phyloP scores from a whole-genome alignment of 1,284 basidiomycete genomes.

The Cystobasidiaceae sp. region DNA sequence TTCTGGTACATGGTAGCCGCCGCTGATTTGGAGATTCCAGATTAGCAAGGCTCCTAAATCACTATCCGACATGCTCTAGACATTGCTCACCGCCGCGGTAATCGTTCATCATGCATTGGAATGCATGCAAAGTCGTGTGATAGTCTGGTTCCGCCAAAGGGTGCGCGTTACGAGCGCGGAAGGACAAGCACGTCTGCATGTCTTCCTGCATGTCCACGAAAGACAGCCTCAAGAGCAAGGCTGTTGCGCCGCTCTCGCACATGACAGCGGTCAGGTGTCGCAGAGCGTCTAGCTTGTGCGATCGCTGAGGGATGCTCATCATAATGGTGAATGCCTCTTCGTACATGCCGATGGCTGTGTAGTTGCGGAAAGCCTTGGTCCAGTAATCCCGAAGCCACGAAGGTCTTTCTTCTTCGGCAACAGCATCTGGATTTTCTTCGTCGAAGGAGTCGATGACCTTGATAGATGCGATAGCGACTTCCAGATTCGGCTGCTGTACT shows the following conservation, averaged over 20 bases:
- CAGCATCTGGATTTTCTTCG: neutral
- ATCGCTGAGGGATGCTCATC: conserved; percentile 64
- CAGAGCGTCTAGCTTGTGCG: conserved; percentile 63
- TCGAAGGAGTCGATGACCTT: conserved; percentile 61
- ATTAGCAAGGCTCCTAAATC: neutral
- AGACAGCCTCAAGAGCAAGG: conserved; percentile 72
- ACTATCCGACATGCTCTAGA: neutral
- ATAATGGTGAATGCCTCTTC: conserved; percentile 79
- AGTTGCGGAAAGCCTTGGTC: conserved; percentile 70
- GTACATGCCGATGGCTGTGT: conserved; percentile 65
- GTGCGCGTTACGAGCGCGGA: conserved; percentile 91
- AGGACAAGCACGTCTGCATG: conserved; percentile 81
- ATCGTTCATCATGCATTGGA: conserved; percentile 79
- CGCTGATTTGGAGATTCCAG: conserved; percentile 54
- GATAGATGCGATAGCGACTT: conserved; percentile 3
- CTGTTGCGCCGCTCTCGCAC: conserved; percentile 82
- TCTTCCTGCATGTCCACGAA: conserved; percentile 81
- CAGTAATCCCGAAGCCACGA: conserved; percentile 55
- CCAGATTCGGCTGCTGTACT: conserved; percentile 44
- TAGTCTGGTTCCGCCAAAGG: conserved; percentile 79
- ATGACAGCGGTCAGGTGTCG: conserved; percentile 79
- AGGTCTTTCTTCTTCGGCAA: neutral
- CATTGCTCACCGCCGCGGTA: conserved; percentile 69
- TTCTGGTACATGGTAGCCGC: conserved; percentile 91
- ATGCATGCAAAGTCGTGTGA: conserved; percentile 89